Evolutionary conservation across 805 yeast species (phyloP).

Genomic region (Grigorovia humatica): DNA sequence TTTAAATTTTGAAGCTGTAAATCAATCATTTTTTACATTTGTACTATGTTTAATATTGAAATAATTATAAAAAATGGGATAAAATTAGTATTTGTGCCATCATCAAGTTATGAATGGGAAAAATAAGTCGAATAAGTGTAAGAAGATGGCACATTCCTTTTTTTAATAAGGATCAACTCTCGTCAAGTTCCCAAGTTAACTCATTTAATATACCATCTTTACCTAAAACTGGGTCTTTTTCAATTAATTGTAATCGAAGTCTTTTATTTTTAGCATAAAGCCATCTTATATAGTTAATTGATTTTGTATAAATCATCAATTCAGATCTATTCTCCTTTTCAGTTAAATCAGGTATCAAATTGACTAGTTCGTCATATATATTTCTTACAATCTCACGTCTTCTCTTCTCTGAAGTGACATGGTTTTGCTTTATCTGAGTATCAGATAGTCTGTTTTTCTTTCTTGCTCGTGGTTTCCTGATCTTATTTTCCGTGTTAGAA

Average conservation of each 20-base stretch:
- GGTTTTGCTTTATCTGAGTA: constrained; percentile 46
- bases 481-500: constrained; percentile 2
- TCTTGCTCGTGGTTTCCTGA: constrained; percentile 7
- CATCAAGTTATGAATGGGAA: too few species aligned
- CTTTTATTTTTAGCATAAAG: constrained; percentile 40
- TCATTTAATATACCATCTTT: background rate
- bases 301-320: constrained; percentile 57
- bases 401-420: constrained; percentile 77
- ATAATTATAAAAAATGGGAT: too few species aligned
- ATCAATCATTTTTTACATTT: too few species aligned
- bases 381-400: constrained; percentile 76
- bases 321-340: constrained; percentile 74
- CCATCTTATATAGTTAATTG: constrained; percentile 43
- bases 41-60: too few species aligned
- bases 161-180: background rate
- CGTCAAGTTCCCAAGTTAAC: background rate
- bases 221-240: background rate
- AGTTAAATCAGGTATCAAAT: constrained; percentile 61
- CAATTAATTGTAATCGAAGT: constrained; percentile 33
- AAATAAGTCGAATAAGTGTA: too few species aligned
- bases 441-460: constrained; percentile 18
- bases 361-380: constrained; percentile 68
- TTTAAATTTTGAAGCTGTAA: too few species aligned
- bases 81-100: too few species aligned
- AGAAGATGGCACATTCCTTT: too few species aligned